Percentiles rank a stretch among this genome's conserved stretches.
These are phyloP conservation scores for Cytospora schulzeri DNA, from an alignment of 2,329 filamentous ascomycete genomes.

Conservation along the genomic window DNA sequence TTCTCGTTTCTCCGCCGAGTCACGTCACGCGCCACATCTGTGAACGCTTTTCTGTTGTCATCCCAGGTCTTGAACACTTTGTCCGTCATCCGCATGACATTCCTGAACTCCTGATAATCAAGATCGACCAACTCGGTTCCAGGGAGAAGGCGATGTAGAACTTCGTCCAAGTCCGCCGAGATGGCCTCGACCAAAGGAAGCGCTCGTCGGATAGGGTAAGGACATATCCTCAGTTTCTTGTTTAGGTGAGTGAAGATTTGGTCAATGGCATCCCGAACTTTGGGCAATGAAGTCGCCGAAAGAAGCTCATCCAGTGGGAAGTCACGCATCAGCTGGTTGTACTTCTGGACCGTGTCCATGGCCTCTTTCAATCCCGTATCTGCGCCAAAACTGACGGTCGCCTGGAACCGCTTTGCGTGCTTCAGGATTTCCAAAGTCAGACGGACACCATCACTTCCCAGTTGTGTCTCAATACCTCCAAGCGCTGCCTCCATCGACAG, in stretches of 20 bases:
- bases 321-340: conserved; percentile 98
- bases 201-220: conserved; percentile 90
- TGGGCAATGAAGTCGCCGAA: conserved; percentile 84
- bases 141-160: conserved; percentile 81
- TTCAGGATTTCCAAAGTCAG: conserved; percentile 94
- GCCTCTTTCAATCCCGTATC: conserved; percentile 96
- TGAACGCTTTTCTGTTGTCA: conserved; percentile 95
- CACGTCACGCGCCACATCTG: conserved; percentile 93
- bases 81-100: conserved; percentile 80
- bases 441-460: conserved; percentile 84
- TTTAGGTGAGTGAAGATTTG: conserved; percentile 94
- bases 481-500: conserved; percentile 93
- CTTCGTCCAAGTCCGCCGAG: conserved; percentile 85
- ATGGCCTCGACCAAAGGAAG: conserved; percentile 96
- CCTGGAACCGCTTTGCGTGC: conserved; percentile 96
- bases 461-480: conserved; percentile 86
- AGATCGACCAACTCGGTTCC: conserved; percentile 89
- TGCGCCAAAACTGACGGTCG: conserved; percentile 92
- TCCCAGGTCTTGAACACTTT: conserved; percentile 93
- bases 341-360: conserved; percentile 95
- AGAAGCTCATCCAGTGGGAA: conserved; percentile 94
- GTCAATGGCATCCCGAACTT: conserved; percentile 84
- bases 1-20: conserved; percentile 93
- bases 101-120: conserved; percentile 86
- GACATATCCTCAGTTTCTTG: conserved; percentile 95